Base-by-base conservation (phyloP, 1,284 basidiomycete species). In the Moesziomyces parantarcticus region DNA sequence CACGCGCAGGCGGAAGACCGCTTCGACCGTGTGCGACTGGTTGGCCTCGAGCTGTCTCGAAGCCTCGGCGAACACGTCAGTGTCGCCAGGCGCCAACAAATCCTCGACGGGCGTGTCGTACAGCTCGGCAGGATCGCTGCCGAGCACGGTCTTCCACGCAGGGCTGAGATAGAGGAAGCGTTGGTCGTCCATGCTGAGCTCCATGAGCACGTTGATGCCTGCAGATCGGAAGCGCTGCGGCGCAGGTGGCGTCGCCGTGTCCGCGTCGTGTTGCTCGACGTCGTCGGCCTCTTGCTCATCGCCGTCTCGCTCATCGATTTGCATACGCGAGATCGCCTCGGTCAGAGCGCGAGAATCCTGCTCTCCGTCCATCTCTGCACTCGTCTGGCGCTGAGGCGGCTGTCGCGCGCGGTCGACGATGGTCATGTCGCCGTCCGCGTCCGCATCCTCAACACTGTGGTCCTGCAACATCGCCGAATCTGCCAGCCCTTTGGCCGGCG, bases 11-110 rank as follows among this genome's bases (percentile, higher is more conserved):
- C 90, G 90, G 87, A 99, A 98, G 49, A 90, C 89, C 47, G 92
- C 91, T 84, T 99, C 94, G 49, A 97, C 90, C 0, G 96, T 99
- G 80, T 94, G 93, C 25, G 92, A 93, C 79, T 97, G 93, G 81
- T 98, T 94, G 57, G 92, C 90, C 68, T 92, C 89, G 34, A 99
- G 88, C 58, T 90, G 90, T 51, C 90, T 88, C 0, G 92, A 95
- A 0, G 95, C 96, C 78, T 93, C 91, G 49, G 89, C 89, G 85
- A 99, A 97, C 46, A 96, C 90, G 50, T 88, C 88, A 78, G 89
- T 89, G 83, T 98, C 94, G n/a, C 89, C 88, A 1, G 92, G 90
- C 43, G 92, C 90, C 25, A 99, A 89, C 41, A 96, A 85, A 50
- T 88, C 89, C 7, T 93, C 92, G 78, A 99, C 91, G 14, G 92